phyloP scores from a whole-genome alignment of 352 stramenopile species.

The Globisporangium echinulatum region DNA sequence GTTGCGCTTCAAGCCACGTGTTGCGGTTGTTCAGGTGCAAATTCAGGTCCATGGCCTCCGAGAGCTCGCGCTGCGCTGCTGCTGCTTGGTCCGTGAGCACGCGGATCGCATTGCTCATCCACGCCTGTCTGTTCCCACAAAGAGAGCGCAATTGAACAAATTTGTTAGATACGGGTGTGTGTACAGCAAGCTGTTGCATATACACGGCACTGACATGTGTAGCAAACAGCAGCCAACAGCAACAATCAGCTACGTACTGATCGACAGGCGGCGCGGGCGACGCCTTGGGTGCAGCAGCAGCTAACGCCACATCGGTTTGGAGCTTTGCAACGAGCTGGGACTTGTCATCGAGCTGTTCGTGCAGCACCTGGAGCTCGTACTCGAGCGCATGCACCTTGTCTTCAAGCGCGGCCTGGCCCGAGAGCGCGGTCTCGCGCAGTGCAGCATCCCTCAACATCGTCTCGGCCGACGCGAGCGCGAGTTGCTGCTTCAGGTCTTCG shows the following conservation, averaged over 20 bases:
- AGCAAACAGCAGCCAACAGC: not conserved
- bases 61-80: conserved; percentile 63
- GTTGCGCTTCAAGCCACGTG: conserved; percentile 71
- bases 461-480: conserved; percentile 45
- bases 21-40: conserved; percentile 75
- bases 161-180: not conserved
- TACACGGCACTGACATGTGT: too few species aligned
- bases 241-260: conserved; percentile 24
- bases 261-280: conserved; percentile 11
- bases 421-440: conserved; percentile 47
- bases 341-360: conserved; percentile 58
- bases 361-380: conserved; percentile 47
- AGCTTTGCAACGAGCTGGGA: conserved; percentile 38
- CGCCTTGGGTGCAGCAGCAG: not conserved
- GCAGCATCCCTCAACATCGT: conserved; percentile 56
- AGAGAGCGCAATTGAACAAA: not conserved
- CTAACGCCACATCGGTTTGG: conserved; percentile 20
- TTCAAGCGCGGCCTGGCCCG: conserved; percentile 36
- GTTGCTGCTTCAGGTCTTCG: conserved; percentile 73
- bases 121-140: conserved; percentile 14
- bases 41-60: conserved; percentile 81
- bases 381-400: conserved; percentile 56
- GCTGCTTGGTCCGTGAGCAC: conserved; percentile 68
- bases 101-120: conserved; percentile 48
- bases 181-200: too few species aligned